These are phyloP conservation scores for Saccharum hybrid DNA, from an alignment of 202 grass and related monocot species.

Conservation along the genomic window DNA sequence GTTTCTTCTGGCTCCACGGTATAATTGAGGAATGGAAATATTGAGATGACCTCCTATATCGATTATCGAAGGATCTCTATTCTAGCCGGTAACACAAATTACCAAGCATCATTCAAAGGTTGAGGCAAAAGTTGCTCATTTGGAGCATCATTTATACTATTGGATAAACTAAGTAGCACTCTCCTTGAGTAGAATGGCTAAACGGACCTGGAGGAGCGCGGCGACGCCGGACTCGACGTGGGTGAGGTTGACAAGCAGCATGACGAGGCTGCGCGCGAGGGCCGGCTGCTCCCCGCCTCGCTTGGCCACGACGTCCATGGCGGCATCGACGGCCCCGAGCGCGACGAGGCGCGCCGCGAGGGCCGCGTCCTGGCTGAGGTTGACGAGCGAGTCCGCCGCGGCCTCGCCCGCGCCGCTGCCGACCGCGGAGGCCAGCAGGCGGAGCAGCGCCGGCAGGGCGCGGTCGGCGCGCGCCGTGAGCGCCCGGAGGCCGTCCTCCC, in stretches of 20 bases:
- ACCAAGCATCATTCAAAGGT: too few species aligned
- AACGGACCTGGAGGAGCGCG: conserved; percentile 65
- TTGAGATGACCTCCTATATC: conserved; percentile 66
- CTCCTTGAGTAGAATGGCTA: not conserved
- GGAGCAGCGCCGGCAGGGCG: conserved; percentile 59
- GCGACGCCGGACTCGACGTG: conserved; percentile 69
- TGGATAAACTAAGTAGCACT: not conserved
- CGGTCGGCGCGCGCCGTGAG: conserved; percentile 55
- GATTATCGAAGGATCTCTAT: conserved; percentile 63
- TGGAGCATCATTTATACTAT: not conserved
- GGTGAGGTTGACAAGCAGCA: conserved; percentile 93
- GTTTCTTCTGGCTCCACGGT: conserved; percentile 42
- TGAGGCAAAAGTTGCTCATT: not conserved
- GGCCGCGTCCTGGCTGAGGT: conserved; percentile 69
- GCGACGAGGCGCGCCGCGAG: conserved; percentile 67
- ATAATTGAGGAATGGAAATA: conserved; percentile 55
- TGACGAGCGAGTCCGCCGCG: conserved; percentile 85
- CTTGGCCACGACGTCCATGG: conserved; percentile 77
- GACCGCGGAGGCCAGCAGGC: conserved; percentile 55
- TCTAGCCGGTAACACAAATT: too few species aligned
- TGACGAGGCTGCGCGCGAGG: conserved; percentile 71
- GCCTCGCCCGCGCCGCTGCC: conserved; percentile 52
- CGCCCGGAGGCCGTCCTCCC: conserved; percentile 59
- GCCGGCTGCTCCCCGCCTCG: conserved; percentile 45
- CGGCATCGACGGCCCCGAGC: conserved; percentile 54